Evolutionary conservation across 176 grass and related monocot genomes (phyloP).

Genomic region (Poa pratensis): DNA sequence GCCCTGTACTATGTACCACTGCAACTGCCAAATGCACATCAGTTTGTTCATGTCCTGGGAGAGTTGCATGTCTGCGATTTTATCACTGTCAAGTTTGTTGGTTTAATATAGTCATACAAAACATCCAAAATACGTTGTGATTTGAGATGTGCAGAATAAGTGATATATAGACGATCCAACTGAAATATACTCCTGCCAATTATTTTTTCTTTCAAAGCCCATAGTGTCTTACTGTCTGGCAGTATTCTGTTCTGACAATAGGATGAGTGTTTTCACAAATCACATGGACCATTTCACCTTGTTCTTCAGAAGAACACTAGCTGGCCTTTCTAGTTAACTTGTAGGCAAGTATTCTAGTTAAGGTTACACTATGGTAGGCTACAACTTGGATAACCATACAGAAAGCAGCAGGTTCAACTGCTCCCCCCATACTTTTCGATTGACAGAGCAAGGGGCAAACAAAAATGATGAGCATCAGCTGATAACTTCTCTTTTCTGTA

Average conservation of each 20-base stretch:
- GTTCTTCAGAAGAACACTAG: conserved; percentile 33
- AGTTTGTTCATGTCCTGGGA: neutral
- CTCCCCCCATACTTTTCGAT: neutral
- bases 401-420: conserved; percentile 48
- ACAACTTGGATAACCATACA: conserved; percentile 36
- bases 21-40: neutral
- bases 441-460: conserved; percentile 37
- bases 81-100: neutral
- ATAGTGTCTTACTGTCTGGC: neutral
- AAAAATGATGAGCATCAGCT: conserved; percentile 48
- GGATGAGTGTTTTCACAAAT: neutral
- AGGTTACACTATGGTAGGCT: conserved; percentile 43
- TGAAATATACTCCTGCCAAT: neutral
- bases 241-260: conserved; percentile 8
- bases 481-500: conserved; percentile 60
- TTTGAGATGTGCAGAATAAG: neutral
- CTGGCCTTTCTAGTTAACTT: neutral
- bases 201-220: neutral
- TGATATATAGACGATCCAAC: neutral
- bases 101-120: neutral
- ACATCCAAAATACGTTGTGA: neutral
- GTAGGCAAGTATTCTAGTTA: conserved; percentile 10
- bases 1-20: conserved; percentile 7
- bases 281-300: neutral
- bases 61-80: neutral